A percentile compares a stretch with the other conserved stretches of the same genome.
Conservation (phyloP, 768 basidiomycete species). For the Xanthoconium stramineum region DNA sequence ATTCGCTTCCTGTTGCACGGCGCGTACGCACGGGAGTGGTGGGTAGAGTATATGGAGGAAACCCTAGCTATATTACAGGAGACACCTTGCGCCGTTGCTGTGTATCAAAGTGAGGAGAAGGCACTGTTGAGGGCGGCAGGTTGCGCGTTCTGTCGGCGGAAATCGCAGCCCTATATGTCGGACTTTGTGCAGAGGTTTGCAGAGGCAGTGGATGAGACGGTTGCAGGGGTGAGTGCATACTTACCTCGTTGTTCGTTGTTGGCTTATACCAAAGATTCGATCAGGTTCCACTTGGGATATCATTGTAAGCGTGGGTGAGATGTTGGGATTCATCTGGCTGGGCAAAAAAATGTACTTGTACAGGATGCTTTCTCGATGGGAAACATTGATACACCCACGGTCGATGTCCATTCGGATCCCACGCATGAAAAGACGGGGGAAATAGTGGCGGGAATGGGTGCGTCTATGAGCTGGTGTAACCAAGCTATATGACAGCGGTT, state of each 20-base stretch:
- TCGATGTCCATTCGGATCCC: no score
- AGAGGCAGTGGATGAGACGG: slow-evolving; percentile 17
- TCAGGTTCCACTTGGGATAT: slow-evolving; percentile 22
- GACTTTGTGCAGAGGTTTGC: slow-evolving; percentile 25
- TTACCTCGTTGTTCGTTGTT: not conserved
- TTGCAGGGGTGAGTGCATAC: slow-evolving; percentile 18
- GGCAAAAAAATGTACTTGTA: no score
- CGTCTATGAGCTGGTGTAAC: not conserved
- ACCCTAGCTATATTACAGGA: slow-evolving; percentile 18
- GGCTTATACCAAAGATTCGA: not conserved
- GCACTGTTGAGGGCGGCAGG: slow-evolving; percentile 16
- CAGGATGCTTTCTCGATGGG: not conserved
- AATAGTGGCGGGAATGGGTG: not conserved
- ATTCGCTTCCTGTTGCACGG: slow-evolving; percentile 25
- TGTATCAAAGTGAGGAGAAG: slow-evolving; percentile 12
- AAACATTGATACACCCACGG: no score
- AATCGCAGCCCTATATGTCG: slow-evolving; percentile 16
- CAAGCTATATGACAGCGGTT: not conserved
- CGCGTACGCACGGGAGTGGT: slow-evolving; percentile 30
- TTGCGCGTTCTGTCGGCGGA: slow-evolving; percentile 21
- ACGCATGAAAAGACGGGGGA: not conserved
- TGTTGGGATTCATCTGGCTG: not conserved
- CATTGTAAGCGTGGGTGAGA: slow-evolving; percentile 3
- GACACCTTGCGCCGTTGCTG: slow-evolving; percentile 23
- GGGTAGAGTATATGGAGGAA: slow-evolving; percentile 31